These are phyloP conservation scores for Ascomycota sp. DNA, from an alignment of 2,329 filamentous ascomycete genomes.

Conservation along the genomic window DNA sequence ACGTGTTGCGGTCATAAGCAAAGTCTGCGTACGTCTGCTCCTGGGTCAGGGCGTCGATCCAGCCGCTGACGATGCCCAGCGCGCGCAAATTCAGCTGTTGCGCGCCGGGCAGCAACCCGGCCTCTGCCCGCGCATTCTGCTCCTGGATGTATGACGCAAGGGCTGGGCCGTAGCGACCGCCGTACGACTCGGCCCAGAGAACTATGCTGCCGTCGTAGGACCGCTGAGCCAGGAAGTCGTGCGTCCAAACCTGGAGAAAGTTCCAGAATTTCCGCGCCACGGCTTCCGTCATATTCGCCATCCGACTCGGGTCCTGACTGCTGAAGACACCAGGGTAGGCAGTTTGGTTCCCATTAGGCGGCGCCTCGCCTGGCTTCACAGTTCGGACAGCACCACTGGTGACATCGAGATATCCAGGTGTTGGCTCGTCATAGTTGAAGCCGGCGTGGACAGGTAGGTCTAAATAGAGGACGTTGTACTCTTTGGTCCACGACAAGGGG, in stretches of 20 bases:
- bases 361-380: slow-evolving; percentile 15
- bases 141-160: slow-evolving; percentile 37
- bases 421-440: slow-evolving; percentile 43
- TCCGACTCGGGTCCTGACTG: slow-evolving; percentile 10
- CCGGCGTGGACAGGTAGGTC: slow-evolving; percentile 46
- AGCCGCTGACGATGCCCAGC: slow-evolving; percentile 50
- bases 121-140: slow-evolving; percentile 33
- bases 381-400: slow-evolving; percentile 22
- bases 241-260: slow-evolving; percentile 1
- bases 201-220: slow-evolving; percentile 34
- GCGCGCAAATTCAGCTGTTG: slow-evolving; percentile 27
- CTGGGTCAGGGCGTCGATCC: slow-evolving; percentile 43
- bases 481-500: slow-evolving; percentile 45
- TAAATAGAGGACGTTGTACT: slow-evolving; percentile 32
- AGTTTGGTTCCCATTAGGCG: slow-evolving; percentile 17
- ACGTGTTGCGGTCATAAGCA: slow-evolving; percentile 36
- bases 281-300: slow-evolving; percentile 28
- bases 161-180: slow-evolving; percentile 47
- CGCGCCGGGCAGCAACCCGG: slow-evolving; percentile 13
- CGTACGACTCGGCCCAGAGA: slow-evolving; percentile 48
- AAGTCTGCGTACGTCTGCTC: slow-evolving; percentile 33
- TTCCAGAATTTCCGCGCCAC: slow-evolving; percentile 33
- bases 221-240: slow-evolving; percentile 28
- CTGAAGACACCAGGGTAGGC: slow-evolving; percentile 13
- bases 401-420: slow-evolving; percentile 37